These are phyloP conservation scores for Phialemoniopsis sp. DNA, from an alignment of 2,329 filamentous ascomycete genomes.

Conservation along the genomic window DNA sequence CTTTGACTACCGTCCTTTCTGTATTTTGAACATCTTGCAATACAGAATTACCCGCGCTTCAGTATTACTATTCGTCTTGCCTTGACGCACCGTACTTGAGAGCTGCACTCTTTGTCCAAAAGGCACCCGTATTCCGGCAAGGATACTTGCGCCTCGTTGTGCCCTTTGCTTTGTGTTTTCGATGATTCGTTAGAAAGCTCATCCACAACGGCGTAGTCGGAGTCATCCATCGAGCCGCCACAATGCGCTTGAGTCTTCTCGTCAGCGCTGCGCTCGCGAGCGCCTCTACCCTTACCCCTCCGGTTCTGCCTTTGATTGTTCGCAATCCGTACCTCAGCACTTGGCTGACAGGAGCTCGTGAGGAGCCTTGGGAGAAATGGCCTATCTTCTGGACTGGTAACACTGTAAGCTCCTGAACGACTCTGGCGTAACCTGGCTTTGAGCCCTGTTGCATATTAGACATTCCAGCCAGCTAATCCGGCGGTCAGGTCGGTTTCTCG, in stretches of 20 bases:
- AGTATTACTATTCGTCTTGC: no score
- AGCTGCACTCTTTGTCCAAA: no score
- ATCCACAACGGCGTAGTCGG: no score
- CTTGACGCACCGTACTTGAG: no score
- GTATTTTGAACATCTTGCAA: no score
- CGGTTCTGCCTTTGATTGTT: conserved; percentile 53
- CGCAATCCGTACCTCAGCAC: conserved; percentile 58
- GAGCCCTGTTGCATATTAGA: not conserved
- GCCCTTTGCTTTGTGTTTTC: no score
- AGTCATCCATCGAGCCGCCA: conserved; percentile 1
- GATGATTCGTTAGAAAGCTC: no score
- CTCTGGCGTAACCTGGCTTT: no score
- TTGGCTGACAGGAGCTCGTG: conserved; percentile 63
- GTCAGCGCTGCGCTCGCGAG: conserved; percentile 28
- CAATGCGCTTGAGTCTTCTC: conserved; percentile 22
- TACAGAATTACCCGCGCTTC: no score
- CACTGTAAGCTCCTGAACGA: conserved; percentile 17
- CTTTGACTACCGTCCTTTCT: no score
- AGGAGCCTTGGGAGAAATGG: conserved; percentile 77
- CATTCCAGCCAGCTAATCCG: not conserved
- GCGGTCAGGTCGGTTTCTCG: conserved; percentile 39
- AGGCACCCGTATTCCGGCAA: no score
- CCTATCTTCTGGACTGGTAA: conserved; percentile 54
- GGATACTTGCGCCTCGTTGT: no score
- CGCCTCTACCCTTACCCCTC: conserved; percentile 50